phyloP scores from a whole-genome alignment of 768 basidiomycete genomes.

The Phanerochaete sordida region DNA sequence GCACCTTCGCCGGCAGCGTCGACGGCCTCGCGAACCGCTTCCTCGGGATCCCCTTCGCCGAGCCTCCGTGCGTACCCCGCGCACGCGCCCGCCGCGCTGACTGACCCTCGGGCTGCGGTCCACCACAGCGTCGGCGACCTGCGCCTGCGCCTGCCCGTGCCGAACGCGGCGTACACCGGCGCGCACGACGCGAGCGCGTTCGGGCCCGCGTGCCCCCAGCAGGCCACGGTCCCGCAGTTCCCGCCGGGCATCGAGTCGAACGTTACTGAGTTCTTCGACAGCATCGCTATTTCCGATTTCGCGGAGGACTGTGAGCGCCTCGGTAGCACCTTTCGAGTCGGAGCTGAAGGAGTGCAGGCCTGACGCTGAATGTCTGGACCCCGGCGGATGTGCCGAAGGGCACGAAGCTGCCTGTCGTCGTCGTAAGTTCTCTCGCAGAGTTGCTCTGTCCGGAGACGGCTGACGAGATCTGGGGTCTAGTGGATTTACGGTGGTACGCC shows the following conservation, averaged over 20 bases:
- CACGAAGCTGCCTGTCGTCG: slow-evolving; percentile 50
- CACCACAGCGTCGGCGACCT: slow-evolving; percentile 16
- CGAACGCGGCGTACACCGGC: slow-evolving; percentile 28
- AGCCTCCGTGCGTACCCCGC: slow-evolving; percentile 59
- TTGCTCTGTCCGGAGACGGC: background rate
- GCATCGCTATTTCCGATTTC: slow-evolving; percentile 19
- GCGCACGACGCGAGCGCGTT: slow-evolving; percentile 32
- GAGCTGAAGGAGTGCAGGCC: slow-evolving; percentile 32
- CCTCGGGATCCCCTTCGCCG: slow-evolving; percentile 52
- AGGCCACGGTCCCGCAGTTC: slow-evolving; percentile 10
- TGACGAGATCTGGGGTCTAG: slow-evolving; percentile 23
- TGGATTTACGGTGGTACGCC: slow-evolving; percentile 56
- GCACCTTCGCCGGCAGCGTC: slow-evolving; percentile 39
- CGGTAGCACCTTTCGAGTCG: too few relatives aligned
- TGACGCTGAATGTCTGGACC: slow-evolving; percentile 45
- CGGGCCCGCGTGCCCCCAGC: slow-evolving; percentile 42
- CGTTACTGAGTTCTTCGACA: background rate
- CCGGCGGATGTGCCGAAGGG: slow-evolving; percentile 34
- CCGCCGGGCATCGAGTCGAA: background rate
- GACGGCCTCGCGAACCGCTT: slow-evolving; percentile 35
- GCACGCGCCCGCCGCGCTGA: too few relatives aligned
- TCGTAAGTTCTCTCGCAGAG: slow-evolving; percentile 33
- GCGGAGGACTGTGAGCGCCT: slow-evolving; percentile 49
- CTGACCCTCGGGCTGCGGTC: background rate
- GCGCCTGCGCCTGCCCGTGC: slow-evolving; percentile 19